Percentiles rank a stretch among this genome's conserved stretches.
phyloP scores from a whole-genome alignment of 345 rosid genomes.

The Eucalyptus guilfoylei region DNA sequence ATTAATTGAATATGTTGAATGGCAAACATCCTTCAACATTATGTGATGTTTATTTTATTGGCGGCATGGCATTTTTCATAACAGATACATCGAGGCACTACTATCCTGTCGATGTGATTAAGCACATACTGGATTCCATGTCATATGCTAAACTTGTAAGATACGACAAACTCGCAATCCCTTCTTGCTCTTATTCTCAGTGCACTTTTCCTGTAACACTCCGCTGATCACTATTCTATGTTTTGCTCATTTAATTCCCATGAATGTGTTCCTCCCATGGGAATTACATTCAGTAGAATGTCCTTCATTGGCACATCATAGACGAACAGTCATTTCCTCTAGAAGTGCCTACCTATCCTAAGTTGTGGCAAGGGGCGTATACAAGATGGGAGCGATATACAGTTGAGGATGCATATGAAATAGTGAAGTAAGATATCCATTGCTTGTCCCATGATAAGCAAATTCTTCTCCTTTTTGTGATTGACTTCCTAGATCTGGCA shows the following conservation, averaged over 20 bases:
- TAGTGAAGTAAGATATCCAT: constrained; percentile 51
- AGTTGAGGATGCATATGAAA: constrained; percentile 80
- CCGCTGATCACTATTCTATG: neutral
- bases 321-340: constrained; percentile 90
- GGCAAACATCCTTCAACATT: neutral
- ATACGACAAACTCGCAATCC: neutral
- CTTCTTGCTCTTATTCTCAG: neutral
- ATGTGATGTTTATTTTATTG: neutral
- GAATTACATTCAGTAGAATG: constrained; percentile 62
- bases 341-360: constrained; percentile 76
- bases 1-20: neutral
- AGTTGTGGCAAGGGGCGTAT: constrained; percentile 87
- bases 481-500: neutral
- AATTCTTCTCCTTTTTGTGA: neutral
- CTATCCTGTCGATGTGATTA: constrained; percentile 62
- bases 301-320: constrained; percentile 95
- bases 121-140: constrained; percentile 85
- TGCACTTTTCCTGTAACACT: neutral
- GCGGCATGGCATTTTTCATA: neutral
- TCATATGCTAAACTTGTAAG: constrained; percentile 94
- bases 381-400: constrained; percentile 86
- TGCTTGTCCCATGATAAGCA: neutral
- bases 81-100: constrained; percentile 94
- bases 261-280: constrained; percentile 10
- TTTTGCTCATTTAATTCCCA: neutral